Evolutionary conservation across 2,329 filamentous ascomycete species (phyloP), one percentile per base, ranked within the genome.

Genomic region (Ceratocystis variospora): DNA sequence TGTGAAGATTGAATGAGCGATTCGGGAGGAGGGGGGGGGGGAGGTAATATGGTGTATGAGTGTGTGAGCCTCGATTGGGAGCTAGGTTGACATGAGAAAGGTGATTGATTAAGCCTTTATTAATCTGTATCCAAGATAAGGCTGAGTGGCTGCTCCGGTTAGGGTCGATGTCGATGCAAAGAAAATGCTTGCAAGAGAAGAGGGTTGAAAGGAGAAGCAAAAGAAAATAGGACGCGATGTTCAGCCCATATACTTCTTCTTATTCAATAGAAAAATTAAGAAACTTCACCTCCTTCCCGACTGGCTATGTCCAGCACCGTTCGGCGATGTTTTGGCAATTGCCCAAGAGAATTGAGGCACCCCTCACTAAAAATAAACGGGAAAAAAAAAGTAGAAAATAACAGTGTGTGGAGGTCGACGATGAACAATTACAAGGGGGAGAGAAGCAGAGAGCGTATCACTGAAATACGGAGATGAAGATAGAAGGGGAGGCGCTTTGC

Each of bases 1-100:
- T 66, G 68, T 74, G 71, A 64, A 33, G n/a, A 37, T 7, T 46
- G 8, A 61, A 28, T 22, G n/a, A 12, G 50, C 5, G 59, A 59
- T 57, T 15, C 22, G 22, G 22, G 22, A 22, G 22, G 22, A 1
- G 22, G 22, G 22, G 22, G 22, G 22, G 22, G 22, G 37, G 22
- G n/a, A n/a, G 48, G n/a, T n/a, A 48, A 25, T 48, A 48, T n/a
- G 61, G 53, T 28, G 48, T 22, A 28, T 15, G 48, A 53, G 10
- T 53, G 48, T 22, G 17, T 15, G 48, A 53, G 10, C 19, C 48
- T 28, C 3, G 48, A 25, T 53, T 53, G n/a, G 15, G 15, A 28
- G 25, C 8, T 28, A 28, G 2, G 48, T n/a, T 3, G 48, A 25
- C 48, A 53, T 53, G 48, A 15, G 48, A 53, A 28, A 28, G 8